These are phyloP conservation scores for Fonsecaea multimorphosa DNA, from an alignment of 2,329 filamentous ascomycete species.

Conservation along the genomic window DNA sequence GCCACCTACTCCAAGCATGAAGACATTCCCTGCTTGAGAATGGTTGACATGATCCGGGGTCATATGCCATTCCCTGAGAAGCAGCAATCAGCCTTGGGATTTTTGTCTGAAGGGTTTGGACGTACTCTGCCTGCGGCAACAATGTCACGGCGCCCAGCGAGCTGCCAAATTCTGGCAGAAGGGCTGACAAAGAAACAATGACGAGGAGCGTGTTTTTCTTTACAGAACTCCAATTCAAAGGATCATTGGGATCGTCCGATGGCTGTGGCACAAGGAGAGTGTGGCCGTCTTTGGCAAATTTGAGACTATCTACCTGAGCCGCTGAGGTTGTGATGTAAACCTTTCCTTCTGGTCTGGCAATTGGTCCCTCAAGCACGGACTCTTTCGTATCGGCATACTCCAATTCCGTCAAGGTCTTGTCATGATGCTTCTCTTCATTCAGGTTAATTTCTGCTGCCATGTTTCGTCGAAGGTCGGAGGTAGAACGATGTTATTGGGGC, in stretches of 20 bases:
- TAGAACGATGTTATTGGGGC: no score
- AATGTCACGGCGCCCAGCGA: background rate
- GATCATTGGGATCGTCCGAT: background rate
- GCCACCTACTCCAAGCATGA: constrained; percentile 51
- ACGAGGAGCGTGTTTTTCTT: background rate
- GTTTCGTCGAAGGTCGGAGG: no score
- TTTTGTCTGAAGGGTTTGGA: background rate
- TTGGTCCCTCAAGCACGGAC: no score
- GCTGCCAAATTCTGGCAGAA: constrained; percentile 1
- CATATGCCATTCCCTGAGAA: constrained; percentile 43
- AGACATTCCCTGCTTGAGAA: constrained; percentile 49
- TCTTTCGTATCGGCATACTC: no score
- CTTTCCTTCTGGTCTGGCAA: no score
- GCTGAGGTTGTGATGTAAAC: no score
- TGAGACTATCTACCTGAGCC: background rate
- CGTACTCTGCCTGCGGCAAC: background rate
- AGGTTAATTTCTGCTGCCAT: no score
- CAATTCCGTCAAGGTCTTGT: no score
- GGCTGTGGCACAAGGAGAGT: constrained; percentile 4
- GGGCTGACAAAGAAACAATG: background rate
- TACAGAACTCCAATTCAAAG: background rate
- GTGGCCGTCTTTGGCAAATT: background rate
- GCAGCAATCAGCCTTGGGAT: background rate
- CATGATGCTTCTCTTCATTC: no score
- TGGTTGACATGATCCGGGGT: constrained; percentile 47